Percentiles rank a stretch among this genome's conserved stretches.
Evolutionary conservation across 148 eudicot species (phyloP).

Genomic region (Camellia japonica): DNA sequence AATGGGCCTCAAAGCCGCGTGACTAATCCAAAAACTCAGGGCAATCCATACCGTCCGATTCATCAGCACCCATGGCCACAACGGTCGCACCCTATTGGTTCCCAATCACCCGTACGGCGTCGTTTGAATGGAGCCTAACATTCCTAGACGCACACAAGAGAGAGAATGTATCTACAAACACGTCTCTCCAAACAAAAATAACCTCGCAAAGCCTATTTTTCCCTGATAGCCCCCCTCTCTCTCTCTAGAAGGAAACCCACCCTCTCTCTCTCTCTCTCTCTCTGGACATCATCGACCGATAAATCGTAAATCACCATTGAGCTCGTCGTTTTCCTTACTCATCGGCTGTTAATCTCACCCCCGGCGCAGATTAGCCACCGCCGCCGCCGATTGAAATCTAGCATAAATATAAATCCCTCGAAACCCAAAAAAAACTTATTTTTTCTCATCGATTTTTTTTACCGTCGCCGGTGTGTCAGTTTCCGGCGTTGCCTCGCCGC

Average conservation of each 20-base stretch:
- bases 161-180: neutral
- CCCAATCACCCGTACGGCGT: neutral
- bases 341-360: constrained; percentile 15
- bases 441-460: neutral
- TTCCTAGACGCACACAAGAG: neutral
- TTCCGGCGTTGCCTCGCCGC: constrained; percentile 20
- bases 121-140: neutral
- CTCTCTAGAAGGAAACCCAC: constrained; percentile 14
- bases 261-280: constrained; percentile 11
- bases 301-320: constrained; percentile 28
- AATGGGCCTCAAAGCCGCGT: too few species aligned
- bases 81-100: neutral
- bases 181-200: constrained; percentile 14
- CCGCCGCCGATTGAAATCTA: constrained; percentile 8
- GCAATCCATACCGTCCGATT: too few species aligned
- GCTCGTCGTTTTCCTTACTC: constrained; percentile 31
- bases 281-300: constrained; percentile 26
- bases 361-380: constrained; percentile 16
- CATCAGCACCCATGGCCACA: too few species aligned
- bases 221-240: constrained; percentile 8
- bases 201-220: constrained; percentile 16
- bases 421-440: neutral
- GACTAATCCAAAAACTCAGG: too few species aligned
- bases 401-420: constrained; percentile 4
- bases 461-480: constrained; percentile 17